phyloP scores from a whole-genome alignment of 1,284 basidiomycete species.

The Neotropicomus parvogracilis region DNA sequence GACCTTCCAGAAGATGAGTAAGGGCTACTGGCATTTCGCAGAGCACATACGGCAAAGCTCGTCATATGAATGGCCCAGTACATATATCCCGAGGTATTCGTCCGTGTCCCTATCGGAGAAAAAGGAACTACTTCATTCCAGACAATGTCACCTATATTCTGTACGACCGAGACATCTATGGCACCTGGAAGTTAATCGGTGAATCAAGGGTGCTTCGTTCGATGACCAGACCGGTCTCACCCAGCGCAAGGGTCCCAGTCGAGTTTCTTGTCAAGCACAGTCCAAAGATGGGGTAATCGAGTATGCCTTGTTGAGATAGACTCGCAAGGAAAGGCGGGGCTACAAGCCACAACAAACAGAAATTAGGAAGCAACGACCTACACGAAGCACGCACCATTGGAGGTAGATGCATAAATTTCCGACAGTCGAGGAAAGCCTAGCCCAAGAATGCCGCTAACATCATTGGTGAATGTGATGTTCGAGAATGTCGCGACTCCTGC shows the following conservation, averaged over 20 bases:
- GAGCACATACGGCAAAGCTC: conserved; percentile 48
- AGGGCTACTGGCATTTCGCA: neutral
- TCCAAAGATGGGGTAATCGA: conserved; percentile 73
- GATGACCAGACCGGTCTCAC: conserved; percentile 34
- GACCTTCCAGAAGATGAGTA: conserved; percentile 41
- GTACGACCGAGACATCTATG: conserved; percentile 64
- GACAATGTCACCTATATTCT: conserved; percentile 52
- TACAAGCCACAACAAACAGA: conserved; percentile 26
- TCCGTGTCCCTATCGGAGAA: conserved; percentile 53
- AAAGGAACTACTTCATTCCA: conserved; percentile 77
- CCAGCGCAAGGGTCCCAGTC: conserved; percentile 61
- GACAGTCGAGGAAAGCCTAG: conserved; percentile 73
- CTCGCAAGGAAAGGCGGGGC: conserved; percentile 64
- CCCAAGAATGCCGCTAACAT: conserved; percentile 68
- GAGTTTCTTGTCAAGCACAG: conserved; percentile 57
- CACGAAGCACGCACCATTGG: conserved; percentile 46
- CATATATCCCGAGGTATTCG: conserved; percentile 67
- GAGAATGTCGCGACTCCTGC: conserved; percentile 58
- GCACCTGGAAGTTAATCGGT: conserved; percentile 48
- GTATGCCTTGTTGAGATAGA: conserved; percentile 56
- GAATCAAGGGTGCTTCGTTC: conserved; percentile 3
- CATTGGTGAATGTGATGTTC: conserved; percentile 57
- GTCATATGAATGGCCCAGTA: conserved; percentile 75
- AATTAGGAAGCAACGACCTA: neutral
- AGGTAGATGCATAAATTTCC: conserved; percentile 44